These are phyloP conservation scores for Penicillium goetzii DNA, from an alignment of 495 filamentous ascomycete genomes.

Conservation along the genomic window DNA sequence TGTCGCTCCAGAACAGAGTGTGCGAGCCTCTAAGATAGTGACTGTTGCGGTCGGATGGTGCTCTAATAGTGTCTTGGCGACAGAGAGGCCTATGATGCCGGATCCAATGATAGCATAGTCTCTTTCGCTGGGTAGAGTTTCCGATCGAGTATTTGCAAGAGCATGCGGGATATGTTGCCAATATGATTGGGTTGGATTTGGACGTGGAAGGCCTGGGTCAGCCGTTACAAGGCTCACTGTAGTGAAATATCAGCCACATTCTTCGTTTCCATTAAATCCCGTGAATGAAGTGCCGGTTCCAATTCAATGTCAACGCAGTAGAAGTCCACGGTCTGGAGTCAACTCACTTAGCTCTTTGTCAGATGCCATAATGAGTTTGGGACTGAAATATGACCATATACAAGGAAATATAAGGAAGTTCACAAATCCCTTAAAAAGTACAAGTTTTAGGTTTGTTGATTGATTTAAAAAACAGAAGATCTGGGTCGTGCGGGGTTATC, in stretches of 20 bases:
- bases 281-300: neutral
- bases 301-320: no score
- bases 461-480: neutral
- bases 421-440: no score
- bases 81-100: slow-evolving; percentile 67
- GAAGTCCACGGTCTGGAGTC: neutral
- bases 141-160: slow-evolving; percentile 56
- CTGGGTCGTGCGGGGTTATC: slow-evolving; percentile 30
- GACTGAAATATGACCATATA: no score
- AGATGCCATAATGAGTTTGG: slow-evolving; percentile 15
- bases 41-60: slow-evolving; percentile 28
- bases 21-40: slow-evolving; percentile 67
- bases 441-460: neutral
- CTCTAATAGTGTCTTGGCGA: slow-evolving; percentile 61
- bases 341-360: slow-evolving; percentile 16
- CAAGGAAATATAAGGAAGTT: no score
- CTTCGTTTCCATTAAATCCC: neutral
- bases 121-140: slow-evolving; percentile 46
- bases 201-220: slow-evolving; percentile 50
- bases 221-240: slow-evolving; percentile 29
- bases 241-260: slow-evolving; percentile 10
- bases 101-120: slow-evolving; percentile 70
- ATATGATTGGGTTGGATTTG: slow-evolving; percentile 67
- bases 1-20: slow-evolving; percentile 81
- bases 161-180: slow-evolving; percentile 69